Conservation (phyloP, 805 yeast genomes). For the Saccharomycopsis capsularis region DNA sequence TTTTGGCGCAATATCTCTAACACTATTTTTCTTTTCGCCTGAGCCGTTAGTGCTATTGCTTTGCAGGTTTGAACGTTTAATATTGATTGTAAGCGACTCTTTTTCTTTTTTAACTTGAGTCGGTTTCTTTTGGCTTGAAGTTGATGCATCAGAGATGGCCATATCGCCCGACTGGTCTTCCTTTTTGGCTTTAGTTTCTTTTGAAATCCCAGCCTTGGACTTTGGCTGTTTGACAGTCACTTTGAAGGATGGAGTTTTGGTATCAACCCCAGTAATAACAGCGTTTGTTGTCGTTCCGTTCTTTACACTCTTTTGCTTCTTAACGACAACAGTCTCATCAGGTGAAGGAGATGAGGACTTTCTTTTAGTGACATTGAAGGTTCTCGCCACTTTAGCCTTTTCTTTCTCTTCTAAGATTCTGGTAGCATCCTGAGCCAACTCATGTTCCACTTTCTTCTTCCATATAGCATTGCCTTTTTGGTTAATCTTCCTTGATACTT, state of each 20-base stretch:
- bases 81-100: background rate
- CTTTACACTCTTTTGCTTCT: background rate
- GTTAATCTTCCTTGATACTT: slow-evolving; percentile 45
- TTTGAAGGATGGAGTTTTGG: background rate
- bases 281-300: background rate
- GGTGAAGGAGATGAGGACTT: slow-evolving; percentile 7
- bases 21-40: background rate
- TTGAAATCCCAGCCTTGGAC: background rate
- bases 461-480: slow-evolving; percentile 44
- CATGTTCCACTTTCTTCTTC: slow-evolving; percentile 61
- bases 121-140: background rate
- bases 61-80: too few species aligned
- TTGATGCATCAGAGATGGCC: background rate
- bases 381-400: slow-evolving; percentile 6
- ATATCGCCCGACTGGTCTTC: background rate
- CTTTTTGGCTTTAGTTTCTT: slow-evolving; percentile 16
- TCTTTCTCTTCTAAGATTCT: slow-evolving; percentile 45
- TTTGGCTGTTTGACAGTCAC: background rate
- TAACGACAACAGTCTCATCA: slow-evolving; percentile 1
- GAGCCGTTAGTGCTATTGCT: background rate
- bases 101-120: background rate
- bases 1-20: background rate
- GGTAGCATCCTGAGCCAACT: slow-evolving; percentile 55
- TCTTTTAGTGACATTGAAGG: background rate
- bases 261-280: background rate